Evolutionary conservation across 768 basidiomycete genomes (phyloP).

Genomic region (Kwoniella sp.): DNA sequence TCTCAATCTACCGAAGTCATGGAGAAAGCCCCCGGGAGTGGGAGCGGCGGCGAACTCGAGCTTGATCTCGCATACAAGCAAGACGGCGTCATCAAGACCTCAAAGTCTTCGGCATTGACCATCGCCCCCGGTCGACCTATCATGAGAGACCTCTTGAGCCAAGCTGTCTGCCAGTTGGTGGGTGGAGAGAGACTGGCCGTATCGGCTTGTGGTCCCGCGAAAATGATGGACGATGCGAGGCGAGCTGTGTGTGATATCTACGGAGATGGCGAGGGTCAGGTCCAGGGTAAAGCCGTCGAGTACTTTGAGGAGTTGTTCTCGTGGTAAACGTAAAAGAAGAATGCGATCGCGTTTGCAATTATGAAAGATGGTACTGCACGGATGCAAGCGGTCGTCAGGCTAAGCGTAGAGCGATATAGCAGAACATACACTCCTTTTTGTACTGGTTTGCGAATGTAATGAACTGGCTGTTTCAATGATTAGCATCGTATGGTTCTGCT

Average conservation of each 20-base stretch:
- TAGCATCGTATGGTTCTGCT: too few species aligned
- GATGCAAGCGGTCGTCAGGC: too few species aligned
- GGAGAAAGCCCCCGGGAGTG: neutral
- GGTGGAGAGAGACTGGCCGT: slow-evolving; percentile 29
- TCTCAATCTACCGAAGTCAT: neutral
- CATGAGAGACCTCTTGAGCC: slow-evolving; percentile 7
- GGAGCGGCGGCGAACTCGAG: neutral
- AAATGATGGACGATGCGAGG: slow-evolving; percentile 35
- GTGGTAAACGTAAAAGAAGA: too few species aligned
- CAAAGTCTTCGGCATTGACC: neutral
- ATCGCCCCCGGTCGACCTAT: slow-evolving; percentile 21
- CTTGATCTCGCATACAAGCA: neutral
- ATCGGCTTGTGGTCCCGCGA: slow-evolving; percentile 31
- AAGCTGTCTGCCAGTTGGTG: neutral
- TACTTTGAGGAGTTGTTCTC: slow-evolving; percentile 37
- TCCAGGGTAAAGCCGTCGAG: slow-evolving; percentile 25
- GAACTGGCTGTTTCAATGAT: too few species aligned
- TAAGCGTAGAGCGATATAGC: too few species aligned
- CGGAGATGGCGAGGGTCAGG: slow-evolving; percentile 24
- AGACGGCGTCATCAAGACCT: neutral
- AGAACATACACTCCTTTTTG: too few species aligned
- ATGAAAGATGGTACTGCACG: too few species aligned
- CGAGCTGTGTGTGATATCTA: slow-evolving; percentile 18
- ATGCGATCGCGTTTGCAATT: too few species aligned
- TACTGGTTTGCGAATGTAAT: too few species aligned